Conservation (phyloP, 768 basidiomycete genomes). For the Jaapia argillacea region DNA sequence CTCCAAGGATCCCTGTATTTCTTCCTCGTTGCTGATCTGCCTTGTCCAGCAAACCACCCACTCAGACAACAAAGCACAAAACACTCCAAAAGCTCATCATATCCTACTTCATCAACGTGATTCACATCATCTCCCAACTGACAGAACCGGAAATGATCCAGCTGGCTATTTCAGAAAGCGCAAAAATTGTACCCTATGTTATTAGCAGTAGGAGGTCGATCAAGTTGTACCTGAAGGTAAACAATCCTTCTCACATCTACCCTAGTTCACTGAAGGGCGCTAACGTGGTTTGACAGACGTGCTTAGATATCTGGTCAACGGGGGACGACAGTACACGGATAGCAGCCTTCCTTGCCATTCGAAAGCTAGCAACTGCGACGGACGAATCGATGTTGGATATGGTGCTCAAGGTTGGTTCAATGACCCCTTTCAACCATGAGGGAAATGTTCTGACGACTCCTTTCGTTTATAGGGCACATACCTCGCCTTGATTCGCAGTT, state of each 20-base stretch:
- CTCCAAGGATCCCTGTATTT: neutral
- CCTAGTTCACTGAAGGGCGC: neutral
- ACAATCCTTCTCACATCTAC: conserved; percentile 2
- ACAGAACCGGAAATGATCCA: conserved; percentile 55
- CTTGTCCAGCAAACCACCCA: conserved; percentile 63
- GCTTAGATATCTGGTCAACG: conserved; percentile 76
- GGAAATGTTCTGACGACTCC: neutral
- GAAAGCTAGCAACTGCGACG: conserved; percentile 65
- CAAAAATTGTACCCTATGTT: conserved; percentile 86
- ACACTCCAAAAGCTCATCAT: conserved; percentile 79
- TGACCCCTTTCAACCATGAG: neutral
- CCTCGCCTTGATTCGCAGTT: conserved; percentile 71
- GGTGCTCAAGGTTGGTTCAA: conserved; percentile 64
- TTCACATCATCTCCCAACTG: conserved; percentile 70
- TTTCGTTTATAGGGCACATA: conserved; percentile 78
- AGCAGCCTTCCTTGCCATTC: conserved; percentile 75
- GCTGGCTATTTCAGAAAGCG: conserved; percentile 73
- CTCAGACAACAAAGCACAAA: conserved; percentile 74
- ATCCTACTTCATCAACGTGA: conserved; percentile 83
- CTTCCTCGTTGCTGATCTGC: conserved; percentile 3
- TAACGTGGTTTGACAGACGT: conserved; percentile 40
- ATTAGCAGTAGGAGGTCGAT: conserved; percentile 76
- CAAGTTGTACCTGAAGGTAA: conserved; percentile 79
- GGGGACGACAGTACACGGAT: conserved; percentile 77
- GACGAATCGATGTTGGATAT: conserved; percentile 79